These are phyloP conservation scores for Pseudozyma thailandica DNA, from an alignment of 1,284 basidiomycete species.

Conservation along the genomic window DNA sequence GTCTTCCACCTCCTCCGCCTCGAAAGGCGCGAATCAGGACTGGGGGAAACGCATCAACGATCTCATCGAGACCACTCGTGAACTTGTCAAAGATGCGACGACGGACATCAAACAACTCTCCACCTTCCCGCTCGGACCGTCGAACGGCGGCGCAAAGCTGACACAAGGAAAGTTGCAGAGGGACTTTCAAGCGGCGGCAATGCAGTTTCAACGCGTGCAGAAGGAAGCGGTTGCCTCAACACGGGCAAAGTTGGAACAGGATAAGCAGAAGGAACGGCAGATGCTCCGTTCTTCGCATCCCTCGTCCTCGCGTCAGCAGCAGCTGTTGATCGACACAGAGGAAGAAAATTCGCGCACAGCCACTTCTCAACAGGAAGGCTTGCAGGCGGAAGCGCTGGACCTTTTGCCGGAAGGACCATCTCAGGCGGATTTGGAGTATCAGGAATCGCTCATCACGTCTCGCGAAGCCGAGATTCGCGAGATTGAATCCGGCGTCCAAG, in stretches of 20 bases:
- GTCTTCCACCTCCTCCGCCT: not conserved
- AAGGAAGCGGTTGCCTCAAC: conserved; percentile 83
- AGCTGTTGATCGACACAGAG: conserved; percentile 49
- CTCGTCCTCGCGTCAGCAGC: conserved; percentile 23
- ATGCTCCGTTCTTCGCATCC: conserved; percentile 70
- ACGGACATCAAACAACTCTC: conserved; percentile 83
- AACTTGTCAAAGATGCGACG: conserved; percentile 91
- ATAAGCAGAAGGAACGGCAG: conserved; percentile 79
- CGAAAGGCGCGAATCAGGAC: conserved; percentile 52
- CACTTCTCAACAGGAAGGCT: not conserved
- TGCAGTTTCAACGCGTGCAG: conserved; percentile 90
- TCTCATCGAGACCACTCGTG: conserved; percentile 89
- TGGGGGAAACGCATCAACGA: conserved; percentile 78
- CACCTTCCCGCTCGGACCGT: conserved; percentile 14
- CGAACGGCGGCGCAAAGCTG: conserved; percentile 53
- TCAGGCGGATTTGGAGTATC: conserved; percentile 92
- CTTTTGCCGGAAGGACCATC: conserved; percentile 55
- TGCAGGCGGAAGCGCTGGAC: conserved; percentile 22
- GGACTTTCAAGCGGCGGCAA: conserved; percentile 88
- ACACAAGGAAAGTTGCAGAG: conserved; percentile 87
- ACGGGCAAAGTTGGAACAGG: conserved; percentile 85
- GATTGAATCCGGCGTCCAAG: conserved; percentile 96
- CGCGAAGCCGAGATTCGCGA: conserved; percentile 94
- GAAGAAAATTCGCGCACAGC: conserved; percentile 8
- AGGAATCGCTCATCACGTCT: conserved; percentile 94